These are phyloP conservation scores for Aspergillus fijiensis DNA, from an alignment of 2,329 filamentous ascomycete genomes.

Conservation along the genomic window DNA sequence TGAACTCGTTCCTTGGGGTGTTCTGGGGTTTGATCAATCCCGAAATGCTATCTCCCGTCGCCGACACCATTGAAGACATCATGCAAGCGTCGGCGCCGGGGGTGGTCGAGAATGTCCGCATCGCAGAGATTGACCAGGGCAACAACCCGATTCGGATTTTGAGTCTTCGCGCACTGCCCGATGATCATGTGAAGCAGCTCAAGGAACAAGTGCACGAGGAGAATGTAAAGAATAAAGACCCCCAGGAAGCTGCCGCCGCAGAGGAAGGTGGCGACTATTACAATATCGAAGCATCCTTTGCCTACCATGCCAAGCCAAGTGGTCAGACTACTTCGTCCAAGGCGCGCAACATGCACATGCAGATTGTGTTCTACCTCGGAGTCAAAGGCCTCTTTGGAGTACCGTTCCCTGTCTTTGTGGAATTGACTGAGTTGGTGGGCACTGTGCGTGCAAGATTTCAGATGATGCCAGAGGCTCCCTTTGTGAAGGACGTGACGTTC, in stretches of 20 bases:
- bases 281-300: slow-evolving; percentile 86
- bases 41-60: slow-evolving; percentile 87
- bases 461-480: slow-evolving; percentile 86
- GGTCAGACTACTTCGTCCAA: slow-evolving; percentile 71
- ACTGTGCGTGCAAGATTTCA: slow-evolving; percentile 81
- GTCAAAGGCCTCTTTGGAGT: slow-evolving; percentile 86
- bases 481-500: slow-evolving; percentile 86
- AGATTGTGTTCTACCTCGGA: slow-evolving; percentile 89
- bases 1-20: slow-evolving; percentile 82
- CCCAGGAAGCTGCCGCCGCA: slow-evolving; percentile 81
- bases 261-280: slow-evolving; percentile 91
- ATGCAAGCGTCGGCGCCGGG: slow-evolving; percentile 94
- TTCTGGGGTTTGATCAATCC: slow-evolving; percentile 92
- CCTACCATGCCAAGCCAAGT: slow-evolving; percentile 82
- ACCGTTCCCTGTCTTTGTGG: slow-evolving; percentile 82
- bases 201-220: slow-evolving; percentile 77
- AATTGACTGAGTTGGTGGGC: slow-evolving; percentile 85
- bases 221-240: slow-evolving; percentile 78
- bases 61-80: slow-evolving; percentile 91
- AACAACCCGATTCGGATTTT: slow-evolving; percentile 86
- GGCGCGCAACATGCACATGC: slow-evolving; percentile 95
- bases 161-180: slow-evolving; percentile 80
- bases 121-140: slow-evolving; percentile 92
- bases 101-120: slow-evolving; percentile 89
- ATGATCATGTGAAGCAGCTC: slow-evolving; percentile 75